Conservation (phyloP, 768 basidiomycete species). For the Leucocoprinus leucothites region DNA sequence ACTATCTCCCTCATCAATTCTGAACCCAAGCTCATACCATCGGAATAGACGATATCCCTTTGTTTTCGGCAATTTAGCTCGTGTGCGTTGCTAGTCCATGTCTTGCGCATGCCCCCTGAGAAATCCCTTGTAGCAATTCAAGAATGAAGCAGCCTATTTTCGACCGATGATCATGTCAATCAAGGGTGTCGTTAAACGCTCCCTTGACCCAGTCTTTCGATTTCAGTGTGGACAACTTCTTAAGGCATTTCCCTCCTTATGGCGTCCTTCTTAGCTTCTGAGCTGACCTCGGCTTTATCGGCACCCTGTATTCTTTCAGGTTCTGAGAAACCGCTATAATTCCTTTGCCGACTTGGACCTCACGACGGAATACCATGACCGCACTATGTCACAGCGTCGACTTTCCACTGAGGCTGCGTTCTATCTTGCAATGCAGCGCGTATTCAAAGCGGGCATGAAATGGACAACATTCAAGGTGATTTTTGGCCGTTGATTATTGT, state of each 20-base stretch:
- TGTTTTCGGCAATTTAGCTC: constrained; percentile 60
- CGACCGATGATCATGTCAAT: constrained; percentile 49
- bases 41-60: constrained; percentile 66
- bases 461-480: constrained; percentile 46
- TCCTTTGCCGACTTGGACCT: not conserved
- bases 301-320: not conserved
- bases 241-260: constrained; percentile 35
- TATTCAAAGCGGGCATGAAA: constrained; percentile 40
- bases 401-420: constrained; percentile 29
- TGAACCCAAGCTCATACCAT: not conserved
- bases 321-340: constrained; percentile 17
- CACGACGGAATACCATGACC: not conserved
- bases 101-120: not conserved
- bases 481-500: not conserved
- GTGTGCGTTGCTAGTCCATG: constrained; percentile 43
- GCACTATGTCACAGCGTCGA: not conserved
- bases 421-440: constrained; percentile 37
- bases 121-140: constrained; percentile 46
- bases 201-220: constrained; percentile 44
- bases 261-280: not conserved
- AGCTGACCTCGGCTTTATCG: not conserved
- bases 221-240: constrained; percentile 40
- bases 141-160: constrained; percentile 48
- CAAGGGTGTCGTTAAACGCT: constrained; percentile 47
- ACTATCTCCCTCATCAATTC: not conserved